These are phyloP conservation scores for Batkoa obscura DNA, from an alignment of 371 early-diverging fungal species.

Conservation along the genomic window DNA sequence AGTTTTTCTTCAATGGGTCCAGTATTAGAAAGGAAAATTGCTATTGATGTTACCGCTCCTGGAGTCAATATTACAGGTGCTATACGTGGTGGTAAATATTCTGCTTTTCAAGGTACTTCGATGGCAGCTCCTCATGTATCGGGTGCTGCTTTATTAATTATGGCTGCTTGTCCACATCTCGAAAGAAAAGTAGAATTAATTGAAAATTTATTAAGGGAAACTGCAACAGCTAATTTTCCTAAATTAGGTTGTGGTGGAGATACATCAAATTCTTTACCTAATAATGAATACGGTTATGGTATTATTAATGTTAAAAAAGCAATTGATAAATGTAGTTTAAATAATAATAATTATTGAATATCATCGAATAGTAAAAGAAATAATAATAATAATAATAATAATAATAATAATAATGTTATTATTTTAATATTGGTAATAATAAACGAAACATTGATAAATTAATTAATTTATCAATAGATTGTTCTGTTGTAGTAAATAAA, in stretches of 20 bases:
- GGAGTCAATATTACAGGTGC: constrained; percentile 17
- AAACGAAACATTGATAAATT: too few relatives aligned
- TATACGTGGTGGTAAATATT: constrained; percentile 4
- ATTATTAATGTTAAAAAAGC: constrained; percentile 1
- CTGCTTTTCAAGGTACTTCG: constrained; percentile 15
- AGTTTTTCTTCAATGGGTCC: background rate
- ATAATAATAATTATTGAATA: too few relatives aligned
- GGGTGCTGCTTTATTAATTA: constrained; percentile 28
- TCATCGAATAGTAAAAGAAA: too few relatives aligned
- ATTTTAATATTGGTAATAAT: too few relatives aligned
- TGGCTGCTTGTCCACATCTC: background rate
- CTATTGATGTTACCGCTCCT: constrained; percentile 12
- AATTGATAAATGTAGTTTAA: background rate
- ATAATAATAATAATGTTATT: too few relatives aligned
- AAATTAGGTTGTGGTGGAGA: background rate
- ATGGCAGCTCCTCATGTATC: constrained; percentile 70
- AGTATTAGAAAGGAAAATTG: background rate
- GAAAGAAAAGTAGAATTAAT: background rate
- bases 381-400: too few relatives aligned
- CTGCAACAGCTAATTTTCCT: background rate
- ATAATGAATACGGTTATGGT: constrained; percentile 5
- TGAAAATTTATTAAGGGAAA: background rate
- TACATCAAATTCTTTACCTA: background rate
- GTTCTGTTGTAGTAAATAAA: too few relatives aligned
- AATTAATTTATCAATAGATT: too few relatives aligned